phyloP scores from a whole-genome alignment of 2,329 filamentous ascomycete species.

The Paecilomyces dactylethromorphus region DNA sequence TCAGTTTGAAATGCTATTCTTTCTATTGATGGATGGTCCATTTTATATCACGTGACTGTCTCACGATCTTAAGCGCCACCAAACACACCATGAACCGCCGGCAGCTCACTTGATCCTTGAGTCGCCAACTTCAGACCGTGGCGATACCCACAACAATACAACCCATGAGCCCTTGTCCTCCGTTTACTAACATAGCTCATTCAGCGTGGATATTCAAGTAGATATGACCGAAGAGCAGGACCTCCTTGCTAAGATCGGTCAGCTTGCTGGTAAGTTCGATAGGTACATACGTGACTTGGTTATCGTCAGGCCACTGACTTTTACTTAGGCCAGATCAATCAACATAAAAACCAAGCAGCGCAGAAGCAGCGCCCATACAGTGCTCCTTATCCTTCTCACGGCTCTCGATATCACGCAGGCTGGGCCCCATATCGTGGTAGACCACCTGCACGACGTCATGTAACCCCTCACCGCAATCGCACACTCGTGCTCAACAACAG shows the following conservation, averaged over 20 bases:
- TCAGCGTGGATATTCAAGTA: conserved; percentile 9
- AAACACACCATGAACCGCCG: not conserved
- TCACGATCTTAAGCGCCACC: not conserved
- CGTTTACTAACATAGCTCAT: not conserved
- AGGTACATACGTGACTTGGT: conserved; percentile 32
- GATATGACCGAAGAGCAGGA: conserved; percentile 50
- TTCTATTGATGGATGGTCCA: not conserved
- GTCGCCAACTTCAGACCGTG: not conserved
- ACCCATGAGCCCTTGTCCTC: not conserved
- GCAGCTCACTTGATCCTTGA: not conserved
- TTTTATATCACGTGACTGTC: not conserved
- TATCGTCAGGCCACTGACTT: conserved; percentile 18
- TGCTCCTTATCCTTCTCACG: conserved; percentile 17
- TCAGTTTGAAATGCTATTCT: not conserved
- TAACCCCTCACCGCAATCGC: conserved; percentile 46
- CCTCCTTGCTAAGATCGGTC: conserved; percentile 50
- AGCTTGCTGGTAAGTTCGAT: conserved; percentile 46
- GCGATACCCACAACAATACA: not conserved
- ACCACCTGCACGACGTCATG: conserved; percentile 28
- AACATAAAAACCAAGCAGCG: conserved; percentile 58
- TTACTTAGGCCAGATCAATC: conserved; percentile 66
- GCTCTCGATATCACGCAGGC: conserved; percentile 24
- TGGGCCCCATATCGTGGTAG: conserved; percentile 40
- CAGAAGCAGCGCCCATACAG: conserved; percentile 15
- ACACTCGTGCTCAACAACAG: conserved; percentile 60